Conservation (phyloP, 2,329 filamentous ascomycete genomes). For the Clarireedia sp. region DNA sequence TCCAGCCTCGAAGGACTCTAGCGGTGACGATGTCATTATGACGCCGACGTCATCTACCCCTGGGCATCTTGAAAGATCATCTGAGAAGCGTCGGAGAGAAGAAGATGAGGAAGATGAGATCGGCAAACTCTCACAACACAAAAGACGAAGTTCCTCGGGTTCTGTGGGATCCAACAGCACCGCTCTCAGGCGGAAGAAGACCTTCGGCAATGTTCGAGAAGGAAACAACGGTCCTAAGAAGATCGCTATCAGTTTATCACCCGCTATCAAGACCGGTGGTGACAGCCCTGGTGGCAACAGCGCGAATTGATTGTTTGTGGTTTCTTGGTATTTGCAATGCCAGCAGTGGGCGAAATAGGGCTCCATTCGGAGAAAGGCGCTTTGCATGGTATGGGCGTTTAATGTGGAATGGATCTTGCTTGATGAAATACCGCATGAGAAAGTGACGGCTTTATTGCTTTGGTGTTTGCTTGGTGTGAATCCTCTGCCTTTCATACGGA, state of each 20-base stretch:
- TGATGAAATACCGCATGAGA: not conserved
- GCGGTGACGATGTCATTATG: constrained; percentile 16
- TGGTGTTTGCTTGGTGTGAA: not conserved
- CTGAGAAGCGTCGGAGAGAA: constrained; percentile 84
- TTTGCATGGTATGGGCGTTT: constrained; percentile 8
- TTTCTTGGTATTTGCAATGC: not conserved
- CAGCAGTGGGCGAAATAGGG: not conserved
- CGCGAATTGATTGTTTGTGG: not conserved
- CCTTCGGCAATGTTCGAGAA: constrained; percentile 35
- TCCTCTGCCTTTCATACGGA: not conserved
- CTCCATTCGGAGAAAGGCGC: constrained; percentile 2
- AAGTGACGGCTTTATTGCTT: not conserved
- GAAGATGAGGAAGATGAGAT: constrained; percentile 91
- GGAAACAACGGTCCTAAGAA: constrained; percentile 36
- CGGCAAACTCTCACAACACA: constrained; percentile 64
- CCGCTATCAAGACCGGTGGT: constrained; percentile 30
- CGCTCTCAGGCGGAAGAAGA: constrained; percentile 37
- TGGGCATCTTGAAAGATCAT: constrained; percentile 64
- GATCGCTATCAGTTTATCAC: constrained; percentile 51
- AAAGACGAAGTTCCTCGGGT: constrained; percentile 49
- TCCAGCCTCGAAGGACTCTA: constrained; percentile 15
- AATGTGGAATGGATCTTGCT: not conserved
- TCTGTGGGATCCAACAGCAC: constrained; percentile 24
- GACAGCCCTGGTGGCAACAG: constrained; percentile 17
- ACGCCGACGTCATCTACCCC: constrained; percentile 27